Evolutionary conservation across 768 basidiomycete genomes (phyloP).

Genomic region (Phaeotremella fagi): DNA sequence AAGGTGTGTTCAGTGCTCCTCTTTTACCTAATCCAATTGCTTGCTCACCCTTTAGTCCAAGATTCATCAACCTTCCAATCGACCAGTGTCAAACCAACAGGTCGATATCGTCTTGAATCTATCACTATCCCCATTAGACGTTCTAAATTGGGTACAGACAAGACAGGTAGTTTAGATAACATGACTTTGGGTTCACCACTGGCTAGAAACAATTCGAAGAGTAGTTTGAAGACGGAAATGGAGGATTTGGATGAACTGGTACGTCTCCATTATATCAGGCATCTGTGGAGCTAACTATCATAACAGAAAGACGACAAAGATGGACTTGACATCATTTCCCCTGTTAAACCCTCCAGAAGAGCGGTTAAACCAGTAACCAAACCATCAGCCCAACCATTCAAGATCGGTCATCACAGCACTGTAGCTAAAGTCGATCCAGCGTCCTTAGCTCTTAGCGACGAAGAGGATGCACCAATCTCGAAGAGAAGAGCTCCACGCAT

Average conservation of each 20-base stretch:
- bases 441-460: constrained; percentile 7
- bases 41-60: background rate
- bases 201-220: constrained; percentile 5
- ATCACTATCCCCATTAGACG: constrained; percentile 25
- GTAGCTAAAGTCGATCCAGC: constrained; percentile 17
- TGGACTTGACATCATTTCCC: background rate
- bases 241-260: constrained; percentile 16
- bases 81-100: constrained; percentile 1
- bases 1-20: constrained; percentile 14
- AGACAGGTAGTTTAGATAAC: constrained; percentile 35
- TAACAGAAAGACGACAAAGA: background rate
- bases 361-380: constrained; percentile 10
- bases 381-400: constrained; percentile 31
- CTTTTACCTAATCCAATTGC: background rate
- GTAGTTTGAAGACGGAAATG: constrained; percentile 10
- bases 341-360: background rate
- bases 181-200: constrained; percentile 30
- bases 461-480: background rate
- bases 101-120: constrained; percentile 23
- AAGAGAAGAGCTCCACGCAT: background rate
- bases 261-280: background rate
- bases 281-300: background rate
- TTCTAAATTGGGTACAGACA: constrained; percentile 30
- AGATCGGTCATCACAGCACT: constrained; percentile 27
- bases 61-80: constrained; percentile 17